Evolutionary conservation across 306 rosid species (phyloP), one percentile per base, ranked within the genome.

Genomic region (Prunus dulcis): DNA sequence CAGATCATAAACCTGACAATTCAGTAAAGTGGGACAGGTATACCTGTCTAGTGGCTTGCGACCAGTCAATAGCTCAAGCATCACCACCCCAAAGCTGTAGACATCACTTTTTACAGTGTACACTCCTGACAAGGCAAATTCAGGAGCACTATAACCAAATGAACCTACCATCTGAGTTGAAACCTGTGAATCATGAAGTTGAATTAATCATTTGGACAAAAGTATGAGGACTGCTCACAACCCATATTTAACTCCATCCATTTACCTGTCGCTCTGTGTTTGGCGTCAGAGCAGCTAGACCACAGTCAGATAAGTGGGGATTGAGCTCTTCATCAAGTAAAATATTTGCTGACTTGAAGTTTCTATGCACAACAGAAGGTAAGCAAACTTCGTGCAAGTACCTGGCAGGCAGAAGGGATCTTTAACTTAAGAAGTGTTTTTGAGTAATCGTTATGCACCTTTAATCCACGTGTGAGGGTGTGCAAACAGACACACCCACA

Each of bases 381-480:
- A 92, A 86, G 85, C 99, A 96, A 30, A 96, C 98, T 87, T 96
- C 97, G 52, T 96, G 99, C 98, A 96, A 86, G 87, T 96, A 96
- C 90, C 99, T 96, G 87, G 80, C 41, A 69, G 87, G 80, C 41
- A 69, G 58, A 76, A 68, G 81, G 75, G 78, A 74, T 17, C 20
- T 28, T 47, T 67, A 41, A 34, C 19, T 81, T 27, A 68, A 76
- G 58, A 70, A 70, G 68, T 28, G 68, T 49, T 30, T 32, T 76
- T 45, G 62, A 17, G 55, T 46, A 50, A 62, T 64, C 49, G 71
- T 34, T 46, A 19, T 43, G 75, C 47, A 47, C 27, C 76, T 77
- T 60, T 63, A 78, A 56, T 68, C 64, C 56, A 60, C 19, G 1
- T 30, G 25, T 56, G 43, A 6, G 43, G 43, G 43, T 38, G 43